Conservation (phyloP, 345 rosid species). For the Microcos paniculata region DNA sequence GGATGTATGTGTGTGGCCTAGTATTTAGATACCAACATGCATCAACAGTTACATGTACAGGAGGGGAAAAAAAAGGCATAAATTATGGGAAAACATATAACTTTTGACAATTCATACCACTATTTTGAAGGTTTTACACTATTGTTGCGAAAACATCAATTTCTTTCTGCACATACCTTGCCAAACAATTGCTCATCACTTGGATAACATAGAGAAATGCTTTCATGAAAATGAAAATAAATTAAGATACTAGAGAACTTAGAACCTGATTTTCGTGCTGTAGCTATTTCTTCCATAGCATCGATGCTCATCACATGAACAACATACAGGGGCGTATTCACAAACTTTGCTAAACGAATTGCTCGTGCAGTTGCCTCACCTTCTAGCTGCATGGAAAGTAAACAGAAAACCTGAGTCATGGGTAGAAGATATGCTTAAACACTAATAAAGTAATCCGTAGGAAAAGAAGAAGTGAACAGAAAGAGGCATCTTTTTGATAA, state of each 20-base stretch:
- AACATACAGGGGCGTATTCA: conserved; percentile 90
- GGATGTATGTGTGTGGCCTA: neutral
- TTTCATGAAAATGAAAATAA: neutral
- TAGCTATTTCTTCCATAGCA: conserved; percentile 97
- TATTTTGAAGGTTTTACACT: neutral
- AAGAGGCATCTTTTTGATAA: neutral
- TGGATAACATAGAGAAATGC: neutral
- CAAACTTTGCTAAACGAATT: conserved; percentile 82
- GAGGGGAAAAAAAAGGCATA: neutral
- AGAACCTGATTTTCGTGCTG: conserved; percentile 90
- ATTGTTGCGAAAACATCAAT: neutral
- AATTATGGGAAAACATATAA: neutral
- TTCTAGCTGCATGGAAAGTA: conserved; percentile 61
- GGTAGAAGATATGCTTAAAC: conserved; percentile 2
- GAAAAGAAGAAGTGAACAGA: neutral
- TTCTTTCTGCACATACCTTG: neutral
- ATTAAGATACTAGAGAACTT: neutral
- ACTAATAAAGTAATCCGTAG: neutral
- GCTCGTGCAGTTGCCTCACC: conserved; percentile 98
- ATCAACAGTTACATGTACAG: neutral
- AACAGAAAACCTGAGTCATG: conserved; percentile 14
- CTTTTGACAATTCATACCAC: neutral
- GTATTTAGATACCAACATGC: neutral
- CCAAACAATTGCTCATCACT: neutral
- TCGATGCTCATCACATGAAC: conserved; percentile 99